Conservation (phyloP, 2,329 filamentous ascomycete genomes). For the Lachnum nothofagi region DNA sequence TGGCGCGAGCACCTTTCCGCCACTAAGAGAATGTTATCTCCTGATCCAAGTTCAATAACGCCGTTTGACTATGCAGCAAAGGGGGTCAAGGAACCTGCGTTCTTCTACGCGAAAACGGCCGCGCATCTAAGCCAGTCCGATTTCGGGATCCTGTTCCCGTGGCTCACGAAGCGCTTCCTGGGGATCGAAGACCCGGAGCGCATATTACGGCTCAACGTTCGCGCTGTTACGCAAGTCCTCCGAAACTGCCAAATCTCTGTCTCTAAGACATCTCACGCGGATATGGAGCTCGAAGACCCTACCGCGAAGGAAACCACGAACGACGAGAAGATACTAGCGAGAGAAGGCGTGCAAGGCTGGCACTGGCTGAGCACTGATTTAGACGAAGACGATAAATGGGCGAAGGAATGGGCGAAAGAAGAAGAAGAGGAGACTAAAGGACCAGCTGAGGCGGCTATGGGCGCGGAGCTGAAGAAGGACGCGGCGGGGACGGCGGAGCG, state of each 20-base stretch:
- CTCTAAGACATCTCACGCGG: slow-evolving; percentile 40
- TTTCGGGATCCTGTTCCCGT: slow-evolving; percentile 77
- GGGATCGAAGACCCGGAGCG: slow-evolving; percentile 54
- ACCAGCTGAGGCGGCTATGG: slow-evolving; percentile 20
- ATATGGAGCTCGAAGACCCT: slow-evolving; percentile 33
- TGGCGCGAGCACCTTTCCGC: slow-evolving; percentile 69
- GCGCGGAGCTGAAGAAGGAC: slow-evolving; percentile 21
- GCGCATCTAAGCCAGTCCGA: slow-evolving; percentile 80
- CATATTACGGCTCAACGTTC: slow-evolving; percentile 53
- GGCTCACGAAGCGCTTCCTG: slow-evolving; percentile 56
- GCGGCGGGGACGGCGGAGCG: slow-evolving; percentile 4
- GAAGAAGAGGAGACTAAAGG: slow-evolving; percentile 12
- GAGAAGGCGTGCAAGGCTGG: slow-evolving; percentile 27
- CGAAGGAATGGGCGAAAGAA: slow-evolving; percentile 6
- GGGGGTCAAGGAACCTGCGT: slow-evolving; percentile 45
- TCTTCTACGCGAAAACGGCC: slow-evolving; percentile 70
- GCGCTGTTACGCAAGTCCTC: slow-evolving; percentile 54
- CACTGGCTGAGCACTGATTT: slow-evolving; percentile 27
- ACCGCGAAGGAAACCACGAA: slow-evolving; percentile 13
- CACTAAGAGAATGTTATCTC: slow-evolving; percentile 61
- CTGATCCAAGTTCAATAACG: slow-evolving; percentile 43
- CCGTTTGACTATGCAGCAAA: slow-evolving; percentile 11
- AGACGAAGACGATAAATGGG: slow-evolving; percentile 16
- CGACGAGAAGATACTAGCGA: slow-evolving; percentile 26
- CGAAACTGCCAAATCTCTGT: slow-evolving; percentile 47